Percentiles rank a stretch among this genome's conserved stretches.
These are phyloP conservation scores for Fusarium tuaranense DNA, from an alignment of 2,329 filamentous ascomycete genomes.

Conservation along the genomic window DNA sequence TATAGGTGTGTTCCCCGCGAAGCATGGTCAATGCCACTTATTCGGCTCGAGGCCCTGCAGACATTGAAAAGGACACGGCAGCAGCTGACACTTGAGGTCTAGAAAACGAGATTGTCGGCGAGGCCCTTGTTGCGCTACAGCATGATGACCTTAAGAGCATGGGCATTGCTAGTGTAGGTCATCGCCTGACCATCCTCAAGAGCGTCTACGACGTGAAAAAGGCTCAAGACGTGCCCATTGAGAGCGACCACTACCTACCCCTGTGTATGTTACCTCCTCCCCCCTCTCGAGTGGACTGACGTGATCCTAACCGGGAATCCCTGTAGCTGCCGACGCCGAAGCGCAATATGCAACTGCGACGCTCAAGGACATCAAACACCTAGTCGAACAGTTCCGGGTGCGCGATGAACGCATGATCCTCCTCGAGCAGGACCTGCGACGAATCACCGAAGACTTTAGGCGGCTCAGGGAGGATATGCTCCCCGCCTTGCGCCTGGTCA, in stretches of 20 bases:
- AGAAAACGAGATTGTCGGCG: constrained; percentile 96
- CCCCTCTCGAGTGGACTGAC: constrained; percentile 37
- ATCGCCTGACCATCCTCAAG: constrained; percentile 94
- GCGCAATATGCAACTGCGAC: constrained; percentile 88
- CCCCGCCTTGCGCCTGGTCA: constrained; percentile 88
- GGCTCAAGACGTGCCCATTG: constrained; percentile 90
- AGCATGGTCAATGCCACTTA: neutral
- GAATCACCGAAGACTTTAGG: constrained; percentile 88
- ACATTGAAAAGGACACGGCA: neutral
- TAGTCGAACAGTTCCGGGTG: constrained; percentile 89
- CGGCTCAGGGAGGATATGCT: constrained; percentile 91
- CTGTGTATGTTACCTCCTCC: constrained; percentile 70
- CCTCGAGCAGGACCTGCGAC: constrained; percentile 84
- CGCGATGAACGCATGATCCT: constrained; percentile 91
- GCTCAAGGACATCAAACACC: constrained; percentile 89
- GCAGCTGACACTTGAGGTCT: constrained; percentile 38
- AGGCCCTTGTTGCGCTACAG: constrained; percentile 87
- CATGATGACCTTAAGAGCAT: constrained; percentile 97
- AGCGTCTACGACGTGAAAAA: constrained; percentile 97
- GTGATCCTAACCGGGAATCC: constrained; percentile 25
- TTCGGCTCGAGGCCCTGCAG: neutral
- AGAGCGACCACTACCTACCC: constrained; percentile 93
- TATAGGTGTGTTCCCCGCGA: constrained; percentile 71
- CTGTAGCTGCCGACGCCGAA: constrained; percentile 86
- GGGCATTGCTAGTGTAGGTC: constrained; percentile 91